A percentile compares a stretch with the other conserved stretches of the same genome.
These are phyloP conservation scores for Sporothrix variecibatus DNA, from an alignment of 2,329 filamentous ascomycete species.

Conservation along the genomic window DNA sequence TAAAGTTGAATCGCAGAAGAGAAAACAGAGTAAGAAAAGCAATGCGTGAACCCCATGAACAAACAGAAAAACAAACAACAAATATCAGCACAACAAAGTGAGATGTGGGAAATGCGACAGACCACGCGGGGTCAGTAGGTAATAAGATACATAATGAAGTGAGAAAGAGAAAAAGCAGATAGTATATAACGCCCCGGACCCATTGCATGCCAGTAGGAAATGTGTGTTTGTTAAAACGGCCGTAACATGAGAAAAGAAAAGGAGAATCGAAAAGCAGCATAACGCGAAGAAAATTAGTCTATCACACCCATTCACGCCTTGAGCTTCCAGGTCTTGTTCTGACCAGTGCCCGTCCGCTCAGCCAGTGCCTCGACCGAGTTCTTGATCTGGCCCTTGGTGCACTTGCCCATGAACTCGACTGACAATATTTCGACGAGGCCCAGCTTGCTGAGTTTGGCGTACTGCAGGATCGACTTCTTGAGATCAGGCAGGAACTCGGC, in stretches of 20 bases:
- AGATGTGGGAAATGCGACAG: slow-evolving; percentile 2
- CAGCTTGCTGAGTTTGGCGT: slow-evolving; percentile 63
- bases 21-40: background rate
- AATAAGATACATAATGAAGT: background rate
- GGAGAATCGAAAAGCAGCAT: background rate
- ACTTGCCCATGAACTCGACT: slow-evolving; percentile 66
- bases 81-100: background rate
- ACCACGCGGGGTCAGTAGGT: background rate
- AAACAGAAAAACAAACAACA: background rate
- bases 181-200: background rate
- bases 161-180: background rate
- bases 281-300: background rate
- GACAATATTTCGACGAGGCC: slow-evolving; percentile 75
- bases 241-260: background rate
- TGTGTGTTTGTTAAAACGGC: background rate
- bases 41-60: background rate
- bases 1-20: background rate
- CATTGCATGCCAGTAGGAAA: background rate
- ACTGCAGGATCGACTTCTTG: slow-evolving; percentile 66
- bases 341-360: slow-evolving; percentile 53
- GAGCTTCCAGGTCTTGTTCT: slow-evolving; percentile 65
- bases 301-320: slow-evolving; percentile 33
- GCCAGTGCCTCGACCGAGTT: slow-evolving; percentile 69
- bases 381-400: slow-evolving; percentile 69
- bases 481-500: slow-evolving; percentile 64